Evolutionary conservation across 2,329 filamentous ascomycete species (phyloP), one percentile per base, ranked within the genome.

Genomic region (Neocatenulostroma microsporum): DNA sequence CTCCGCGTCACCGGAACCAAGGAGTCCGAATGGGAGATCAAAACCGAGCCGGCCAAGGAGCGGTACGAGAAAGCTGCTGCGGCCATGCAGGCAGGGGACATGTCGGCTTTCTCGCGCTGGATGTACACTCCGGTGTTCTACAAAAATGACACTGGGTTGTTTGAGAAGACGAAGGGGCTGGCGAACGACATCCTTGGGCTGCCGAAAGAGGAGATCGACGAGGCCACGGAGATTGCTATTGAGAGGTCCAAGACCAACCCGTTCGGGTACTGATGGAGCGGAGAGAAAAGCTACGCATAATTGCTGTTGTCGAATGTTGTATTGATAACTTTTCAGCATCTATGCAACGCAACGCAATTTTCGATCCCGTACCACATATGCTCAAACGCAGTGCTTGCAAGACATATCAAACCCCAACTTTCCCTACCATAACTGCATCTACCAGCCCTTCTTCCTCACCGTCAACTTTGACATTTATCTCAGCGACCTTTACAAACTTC

Each of bases 21-120:
- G 2, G 72, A 78, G 25, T 58, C 56, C 0, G 78, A 82, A 48
- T 84, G 80, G 80, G 66, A 53, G 2, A 67, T 84, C 37, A 62
- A 51, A 1, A 56, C 67, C 6, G 69, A 78, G 56, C 47, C 55
- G 0, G 57, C 62, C 1, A 44, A 61, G 26, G 57, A 73, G 52
- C 66, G 76, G 15, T 74, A 67, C 42, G 54, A 61, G 34, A 62
- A 69, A 2, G 76, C 67, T 0, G 42, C 64, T 38, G 64, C 64
- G 35, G 53, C 55, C 14, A 31, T 81, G 6, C 54, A 68, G 41
- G 34, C 42, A 9, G 70, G 66, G 18, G 65, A 68, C 13, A 48
- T 35, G 34, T 49, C 48, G 11, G 77, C 67, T 0, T 76, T 69
- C 44, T 53, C 48, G 2, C 64, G 66, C 48, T 35, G 68, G 40